These are phyloP conservation scores for Ustilago esculenta DNA, from an alignment of 1,284 basidiomycete genomes.

Conservation along the genomic window DNA sequence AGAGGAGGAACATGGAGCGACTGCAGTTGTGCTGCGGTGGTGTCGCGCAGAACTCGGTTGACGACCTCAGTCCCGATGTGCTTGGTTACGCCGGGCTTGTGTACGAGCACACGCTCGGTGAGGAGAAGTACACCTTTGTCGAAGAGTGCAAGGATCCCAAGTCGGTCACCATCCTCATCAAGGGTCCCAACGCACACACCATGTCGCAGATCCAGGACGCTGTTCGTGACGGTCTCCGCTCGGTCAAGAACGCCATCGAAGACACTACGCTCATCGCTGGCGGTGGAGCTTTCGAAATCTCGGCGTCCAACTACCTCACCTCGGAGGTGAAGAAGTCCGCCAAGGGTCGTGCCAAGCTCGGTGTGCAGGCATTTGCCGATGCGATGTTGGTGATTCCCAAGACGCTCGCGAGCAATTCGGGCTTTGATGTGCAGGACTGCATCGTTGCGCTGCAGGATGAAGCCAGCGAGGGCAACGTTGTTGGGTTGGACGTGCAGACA, in stretches of 20 bases:
- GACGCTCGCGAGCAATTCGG: slow-evolving; percentile 94
- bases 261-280: slow-evolving; percentile 89
- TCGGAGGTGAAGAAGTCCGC: slow-evolving; percentile 81
- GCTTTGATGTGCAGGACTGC: slow-evolving; percentile 95
- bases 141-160: slow-evolving; percentile 97
- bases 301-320: slow-evolving; percentile 83
- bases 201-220: slow-evolving; percentile 97
- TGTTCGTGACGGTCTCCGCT: slow-evolving; percentile 91
- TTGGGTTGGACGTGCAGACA: slow-evolving; percentile 89
- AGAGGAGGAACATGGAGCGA: slow-evolving; percentile 75
- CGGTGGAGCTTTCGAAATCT: slow-evolving; percentile 95
- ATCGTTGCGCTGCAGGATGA: slow-evolving; percentile 94
- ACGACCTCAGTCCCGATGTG: slow-evolving; percentile 88
- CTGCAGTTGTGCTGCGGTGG: slow-evolving; percentile 85
- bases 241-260: slow-evolving; percentile 96
- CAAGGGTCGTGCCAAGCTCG: slow-evolving; percentile 96
- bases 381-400: slow-evolving; percentile 88
- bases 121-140: slow-evolving; percentile 98
- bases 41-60: slow-evolving; percentile 95
- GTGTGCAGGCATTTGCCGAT: slow-evolving; percentile 96
- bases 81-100: slow-evolving; percentile 97
- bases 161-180: slow-evolving; percentile 91
- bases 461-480: slow-evolving; percentile 77
- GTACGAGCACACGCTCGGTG: slow-evolving; percentile 98
- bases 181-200: slow-evolving; percentile 90